Percentiles rank a stretch among this genome's conserved stretches.
These are phyloP conservation scores for Leccinum barrowsii DNA, from an alignment of 768 basidiomycete species.

Conservation along the genomic window DNA sequence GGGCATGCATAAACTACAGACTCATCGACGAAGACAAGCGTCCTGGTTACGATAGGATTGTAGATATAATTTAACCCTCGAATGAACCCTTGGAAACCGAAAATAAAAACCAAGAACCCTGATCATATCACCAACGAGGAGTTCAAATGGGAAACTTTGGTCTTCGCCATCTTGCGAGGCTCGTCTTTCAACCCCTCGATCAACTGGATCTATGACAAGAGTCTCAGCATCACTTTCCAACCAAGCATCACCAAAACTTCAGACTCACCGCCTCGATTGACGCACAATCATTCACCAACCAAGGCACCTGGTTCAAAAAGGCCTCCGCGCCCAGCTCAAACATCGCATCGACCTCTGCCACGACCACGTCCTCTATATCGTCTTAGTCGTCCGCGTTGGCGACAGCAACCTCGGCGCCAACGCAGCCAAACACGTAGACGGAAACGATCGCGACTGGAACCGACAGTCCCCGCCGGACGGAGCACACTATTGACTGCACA, in stretches of 20 bases:
- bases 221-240: not conserved
- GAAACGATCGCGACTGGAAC: not conserved
- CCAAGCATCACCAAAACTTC: not conserved
- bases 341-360: not conserved
- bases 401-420: not conserved
- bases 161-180: not conserved
- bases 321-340: conserved; percentile 13
- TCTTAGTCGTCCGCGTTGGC: not conserved
- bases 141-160: not conserved
- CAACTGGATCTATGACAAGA: not conserved
- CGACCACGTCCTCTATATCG: not conserved
- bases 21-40: too few relatives aligned
- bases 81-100: not conserved
- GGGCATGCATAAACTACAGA: too few relatives aligned
- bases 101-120: not conserved
- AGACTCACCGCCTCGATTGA: not conserved
- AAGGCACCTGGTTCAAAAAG: conserved; percentile 8
- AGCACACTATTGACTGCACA: not conserved
- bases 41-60: too few relatives aligned
- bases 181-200: not conserved
- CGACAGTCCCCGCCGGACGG: not conserved
- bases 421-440: not conserved
- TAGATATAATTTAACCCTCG: too few relatives aligned
- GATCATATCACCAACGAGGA: too few relatives aligned
- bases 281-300: not conserved